Conservation (phyloP, 257 asterid species). For the Verbascum thapsus region DNA sequence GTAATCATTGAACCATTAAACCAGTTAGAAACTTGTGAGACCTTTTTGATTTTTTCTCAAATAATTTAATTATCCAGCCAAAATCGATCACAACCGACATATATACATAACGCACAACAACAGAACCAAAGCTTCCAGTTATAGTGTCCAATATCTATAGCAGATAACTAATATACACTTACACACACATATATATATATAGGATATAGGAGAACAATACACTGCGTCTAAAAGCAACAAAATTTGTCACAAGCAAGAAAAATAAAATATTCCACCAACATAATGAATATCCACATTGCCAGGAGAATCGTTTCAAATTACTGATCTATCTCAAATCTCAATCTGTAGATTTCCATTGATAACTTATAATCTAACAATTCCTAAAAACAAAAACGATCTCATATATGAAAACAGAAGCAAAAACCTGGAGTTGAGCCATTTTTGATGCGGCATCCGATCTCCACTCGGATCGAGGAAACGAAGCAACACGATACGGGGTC, state of each 20-base stretch:
- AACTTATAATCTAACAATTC: neutral
- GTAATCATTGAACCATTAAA: neutral
- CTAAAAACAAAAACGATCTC: neutral
- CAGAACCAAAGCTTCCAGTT: neutral
- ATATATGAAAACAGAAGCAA: neutral
- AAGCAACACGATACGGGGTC: slow-evolving; percentile 27
- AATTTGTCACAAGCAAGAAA: neutral
- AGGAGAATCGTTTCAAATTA: neutral
- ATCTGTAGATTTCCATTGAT: neutral
- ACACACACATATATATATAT: too few species aligned
- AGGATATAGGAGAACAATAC: too few species aligned
- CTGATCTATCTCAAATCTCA: neutral
- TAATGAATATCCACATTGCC: too few species aligned
- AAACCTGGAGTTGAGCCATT: slow-evolving; percentile 32
- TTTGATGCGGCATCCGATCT: slow-evolving; percentile 34
- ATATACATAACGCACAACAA: neutral
- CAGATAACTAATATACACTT: neutral
- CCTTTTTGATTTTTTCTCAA: neutral
- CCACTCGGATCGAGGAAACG: slow-evolving; percentile 42
- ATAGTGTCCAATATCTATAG: neutral
- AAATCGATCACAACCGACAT: neutral
- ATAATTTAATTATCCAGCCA: slow-evolving; percentile 3
- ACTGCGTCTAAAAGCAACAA: neutral
- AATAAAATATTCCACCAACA: too few species aligned
- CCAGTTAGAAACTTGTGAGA: neutral